phyloP scores from a whole-genome alignment of 1,139 yeast species.

The Saccharomyces hybrid region DNA sequence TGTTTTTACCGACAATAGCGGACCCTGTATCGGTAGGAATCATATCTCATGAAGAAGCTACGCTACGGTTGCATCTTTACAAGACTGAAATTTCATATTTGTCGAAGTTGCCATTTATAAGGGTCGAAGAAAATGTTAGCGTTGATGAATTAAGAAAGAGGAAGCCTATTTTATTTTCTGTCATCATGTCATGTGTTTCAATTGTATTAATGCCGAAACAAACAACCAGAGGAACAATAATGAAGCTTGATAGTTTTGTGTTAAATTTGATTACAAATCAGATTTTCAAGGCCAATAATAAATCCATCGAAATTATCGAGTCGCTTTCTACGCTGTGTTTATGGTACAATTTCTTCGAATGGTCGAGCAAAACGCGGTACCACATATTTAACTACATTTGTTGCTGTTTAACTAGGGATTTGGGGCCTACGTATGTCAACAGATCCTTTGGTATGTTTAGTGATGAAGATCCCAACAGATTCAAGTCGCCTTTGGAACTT shows the following conservation, averaged over 20 bases:
- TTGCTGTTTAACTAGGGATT: conserved; percentile 64
- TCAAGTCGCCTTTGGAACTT: conserved; percentile 15
- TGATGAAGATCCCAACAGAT: conserved; percentile 15
- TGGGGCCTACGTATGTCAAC: conserved; percentile 49
- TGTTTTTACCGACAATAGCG: conserved; percentile 15
- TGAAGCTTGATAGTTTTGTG: conserved; percentile 51
- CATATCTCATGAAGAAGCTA: conserved; percentile 45
- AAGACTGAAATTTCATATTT: conserved; percentile 35
- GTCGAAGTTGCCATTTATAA: conserved; percentile 46
- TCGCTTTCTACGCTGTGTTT: conserved; percentile 52
- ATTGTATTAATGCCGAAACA: conserved; percentile 35
- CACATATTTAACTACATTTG: conserved; percentile 62
- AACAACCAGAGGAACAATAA: conserved; percentile 33
- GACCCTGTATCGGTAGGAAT: conserved; percentile 46
- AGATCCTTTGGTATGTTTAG: conserved; percentile 21
- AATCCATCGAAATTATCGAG: conserved; percentile 61
- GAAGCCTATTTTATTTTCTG: conserved; percentile 55
- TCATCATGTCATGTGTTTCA: conserved; percentile 59
- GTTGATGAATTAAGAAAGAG: conserved; percentile 44
- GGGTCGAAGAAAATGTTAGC: conserved; percentile 39
- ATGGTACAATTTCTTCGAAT: conserved; percentile 83
- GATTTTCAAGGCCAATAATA: conserved; percentile 63
- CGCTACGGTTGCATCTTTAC: conserved; percentile 40
- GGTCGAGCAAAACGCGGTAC: conserved; percentile 69
- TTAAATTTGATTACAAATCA: conserved; percentile 53